A percentile compares a stretch with the other conserved stretches of the same genome.
phyloP scores from a whole-genome alignment of 371 early-diverging fungal species.

The Mucor saturninus region DNA sequence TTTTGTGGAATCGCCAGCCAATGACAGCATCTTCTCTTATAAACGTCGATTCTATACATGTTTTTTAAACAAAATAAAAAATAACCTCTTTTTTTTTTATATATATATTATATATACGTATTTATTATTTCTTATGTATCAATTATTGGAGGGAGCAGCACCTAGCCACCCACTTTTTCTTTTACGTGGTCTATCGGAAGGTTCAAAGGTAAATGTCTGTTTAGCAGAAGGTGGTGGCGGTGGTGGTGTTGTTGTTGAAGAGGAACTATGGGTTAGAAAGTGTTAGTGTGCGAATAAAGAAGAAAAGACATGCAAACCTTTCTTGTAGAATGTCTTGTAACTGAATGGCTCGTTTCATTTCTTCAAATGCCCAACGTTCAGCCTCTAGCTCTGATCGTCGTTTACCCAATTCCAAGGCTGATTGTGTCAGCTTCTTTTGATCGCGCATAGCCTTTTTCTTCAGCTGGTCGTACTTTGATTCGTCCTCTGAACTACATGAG shows the following conservation, averaged over 20 bases:
- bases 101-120: neutral
- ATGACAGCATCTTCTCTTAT: no score
- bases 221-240: neutral
- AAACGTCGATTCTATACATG: no score
- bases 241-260: neutral
- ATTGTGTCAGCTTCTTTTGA: conserved; percentile 36
- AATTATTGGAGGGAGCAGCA: conserved; percentile 15
- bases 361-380: conserved; percentile 46
- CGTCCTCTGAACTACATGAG: conserved; percentile 26
- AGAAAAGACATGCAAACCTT: neutral
- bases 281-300: neutral
- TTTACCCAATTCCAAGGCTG: conserved; percentile 42
- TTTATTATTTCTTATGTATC: neutral
- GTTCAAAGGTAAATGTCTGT: neutral
- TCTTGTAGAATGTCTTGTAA: conserved; percentile 29
- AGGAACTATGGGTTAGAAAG: neutral
- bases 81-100: neutral
- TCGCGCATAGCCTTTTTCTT: conserved; percentile 28
- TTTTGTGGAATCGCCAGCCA: no score
- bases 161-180: conserved; percentile 24
- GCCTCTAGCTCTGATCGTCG: conserved; percentile 41
- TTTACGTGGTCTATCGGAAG: conserved; percentile 19
- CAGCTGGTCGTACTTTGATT: conserved; percentile 20
- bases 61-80: no score
- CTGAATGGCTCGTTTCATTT: conserved; percentile 37